These are phyloP conservation scores for Penicillium sp. DNA, from an alignment of 2,329 filamentous ascomycete genomes.

Conservation along the genomic window DNA sequence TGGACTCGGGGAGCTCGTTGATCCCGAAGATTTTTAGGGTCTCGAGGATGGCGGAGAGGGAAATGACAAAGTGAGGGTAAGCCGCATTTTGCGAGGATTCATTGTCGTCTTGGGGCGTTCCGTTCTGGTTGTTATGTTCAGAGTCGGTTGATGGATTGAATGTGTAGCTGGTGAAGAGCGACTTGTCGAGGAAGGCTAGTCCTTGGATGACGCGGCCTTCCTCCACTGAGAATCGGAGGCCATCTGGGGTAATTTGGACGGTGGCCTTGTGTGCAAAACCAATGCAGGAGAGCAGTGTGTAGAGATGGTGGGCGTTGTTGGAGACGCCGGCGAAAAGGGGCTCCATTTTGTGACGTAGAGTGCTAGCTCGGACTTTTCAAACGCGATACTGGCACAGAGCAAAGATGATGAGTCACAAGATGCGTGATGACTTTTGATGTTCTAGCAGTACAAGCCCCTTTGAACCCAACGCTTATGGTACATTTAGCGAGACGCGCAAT, in stretches of 20 bases:
- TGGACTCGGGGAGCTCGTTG: slow-evolving; percentile 54
- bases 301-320: slow-evolving; percentile 60
- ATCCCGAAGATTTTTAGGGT: slow-evolving; percentile 93
- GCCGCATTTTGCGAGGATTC: slow-evolving; percentile 36
- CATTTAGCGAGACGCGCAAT: slow-evolving; percentile 28
- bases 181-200: slow-evolving; percentile 80
- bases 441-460: slow-evolving; percentile 34
- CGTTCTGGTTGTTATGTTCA: slow-evolving; percentile 8
- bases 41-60: slow-evolving; percentile 81
- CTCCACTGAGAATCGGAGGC: slow-evolving; percentile 82
- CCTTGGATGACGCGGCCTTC: slow-evolving; percentile 90
- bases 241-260: slow-evolving; percentile 76
- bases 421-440: slow-evolving; percentile 26
- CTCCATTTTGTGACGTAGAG: slow-evolving; percentile 21
- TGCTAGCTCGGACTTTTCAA: slow-evolving; percentile 3
- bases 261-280: slow-evolving; percentile 59
- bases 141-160: slow-evolving; percentile 53
- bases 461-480: slow-evolving; percentile 36
- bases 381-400: slow-evolving; percentile 3
- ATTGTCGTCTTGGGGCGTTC: slow-evolving; percentile 32
- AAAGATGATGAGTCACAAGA: slow-evolving; percentile 2
- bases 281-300: slow-evolving; percentile 60
- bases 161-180: slow-evolving; percentile 80
- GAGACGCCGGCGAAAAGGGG: slow-evolving; percentile 60
- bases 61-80: slow-evolving; percentile 77